Percentiles rank a stretch among this genome's conserved stretches.
These are phyloP conservation scores for Beta corolliflora DNA, from an alignment of 179 eudicot genomes.

Conservation along the genomic window DNA sequence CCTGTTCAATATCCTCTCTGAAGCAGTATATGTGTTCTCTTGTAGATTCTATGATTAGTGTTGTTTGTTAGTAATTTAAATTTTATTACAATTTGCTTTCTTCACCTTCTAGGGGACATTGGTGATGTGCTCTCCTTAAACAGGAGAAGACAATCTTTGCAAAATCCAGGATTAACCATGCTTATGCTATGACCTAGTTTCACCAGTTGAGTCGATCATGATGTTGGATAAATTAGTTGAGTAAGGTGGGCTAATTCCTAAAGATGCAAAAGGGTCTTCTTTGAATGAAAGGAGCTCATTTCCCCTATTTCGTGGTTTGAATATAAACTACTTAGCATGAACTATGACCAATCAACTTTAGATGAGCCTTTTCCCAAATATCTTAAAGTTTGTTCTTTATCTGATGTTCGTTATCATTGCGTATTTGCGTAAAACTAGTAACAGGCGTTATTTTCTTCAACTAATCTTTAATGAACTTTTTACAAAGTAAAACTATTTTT, in stretches of 20 bases:
- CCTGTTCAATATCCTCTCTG: background rate
- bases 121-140: background rate
- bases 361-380: background rate
- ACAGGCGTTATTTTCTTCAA: background rate
- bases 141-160: background rate
- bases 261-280: background rate
- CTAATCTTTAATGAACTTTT: background rate
- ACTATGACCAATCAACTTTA: background rate
- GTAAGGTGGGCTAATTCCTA: background rate
- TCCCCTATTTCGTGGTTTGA: background rate
- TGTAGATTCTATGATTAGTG: background rate
- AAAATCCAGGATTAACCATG: background rate
- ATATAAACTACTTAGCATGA: background rate
- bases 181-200: background rate
- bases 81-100: background rate
- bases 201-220: background rate
- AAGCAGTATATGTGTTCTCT: background rate
- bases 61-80: conserved; percentile 3
- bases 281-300: background rate
- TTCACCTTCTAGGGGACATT: background rate
- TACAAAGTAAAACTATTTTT: no score
- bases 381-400: background rate
- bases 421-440: background rate
- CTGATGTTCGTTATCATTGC: background rate
- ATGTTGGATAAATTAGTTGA: background rate